Percentiles rank a stretch among this genome's conserved stretches.
phyloP scores from a whole-genome alignment of 148 eudicot genomes.

The Amaranthus cruentus region DNA sequence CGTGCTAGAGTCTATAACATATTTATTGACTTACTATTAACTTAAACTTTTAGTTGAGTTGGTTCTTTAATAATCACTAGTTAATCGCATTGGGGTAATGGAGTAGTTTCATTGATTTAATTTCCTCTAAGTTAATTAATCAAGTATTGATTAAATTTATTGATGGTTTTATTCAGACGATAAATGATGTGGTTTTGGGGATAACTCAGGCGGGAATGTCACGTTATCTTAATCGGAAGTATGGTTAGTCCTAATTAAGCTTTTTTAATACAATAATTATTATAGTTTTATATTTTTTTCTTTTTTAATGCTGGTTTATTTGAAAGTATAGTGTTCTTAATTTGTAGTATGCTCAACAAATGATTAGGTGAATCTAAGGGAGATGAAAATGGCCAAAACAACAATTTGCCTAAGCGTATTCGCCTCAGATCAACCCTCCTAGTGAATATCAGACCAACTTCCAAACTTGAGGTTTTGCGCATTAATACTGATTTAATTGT shows the following conservation, averaged over 20 bases:
- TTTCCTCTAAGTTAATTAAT: neutral
- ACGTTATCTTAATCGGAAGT: constrained; percentile 43
- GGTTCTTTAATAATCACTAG: no score
- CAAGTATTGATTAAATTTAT: no score
- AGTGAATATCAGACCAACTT: constrained; percentile 49
- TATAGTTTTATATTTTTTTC: no score
- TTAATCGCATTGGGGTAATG: no score
- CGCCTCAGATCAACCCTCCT: constrained; percentile 46
- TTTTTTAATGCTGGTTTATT: neutral
- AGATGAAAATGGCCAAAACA: constrained; percentile 12
- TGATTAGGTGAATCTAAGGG: constrained; percentile 10
- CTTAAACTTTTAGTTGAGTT: no score
- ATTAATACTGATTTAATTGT: neutral
- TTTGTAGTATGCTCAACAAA: neutral
- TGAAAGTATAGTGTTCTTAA: no score
- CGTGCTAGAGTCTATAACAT: no score
- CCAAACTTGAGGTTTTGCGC: constrained; percentile 40
- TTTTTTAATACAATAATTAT: neutral
- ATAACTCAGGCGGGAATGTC: constrained; percentile 66
- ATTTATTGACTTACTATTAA: no score
- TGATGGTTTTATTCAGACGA: constrained; percentile 33
- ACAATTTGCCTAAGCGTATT: constrained; percentile 34
- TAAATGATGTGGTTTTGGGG: constrained; percentile 66
- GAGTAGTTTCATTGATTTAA: no score
- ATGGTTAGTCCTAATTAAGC: constrained; percentile 35